Percentiles rank a stretch among this genome's conserved stretches.
Evolutionary conservation across 2,329 filamentous ascomycete genomes (phyloP).

Genomic region (Sphaerulina musiva): DNA sequence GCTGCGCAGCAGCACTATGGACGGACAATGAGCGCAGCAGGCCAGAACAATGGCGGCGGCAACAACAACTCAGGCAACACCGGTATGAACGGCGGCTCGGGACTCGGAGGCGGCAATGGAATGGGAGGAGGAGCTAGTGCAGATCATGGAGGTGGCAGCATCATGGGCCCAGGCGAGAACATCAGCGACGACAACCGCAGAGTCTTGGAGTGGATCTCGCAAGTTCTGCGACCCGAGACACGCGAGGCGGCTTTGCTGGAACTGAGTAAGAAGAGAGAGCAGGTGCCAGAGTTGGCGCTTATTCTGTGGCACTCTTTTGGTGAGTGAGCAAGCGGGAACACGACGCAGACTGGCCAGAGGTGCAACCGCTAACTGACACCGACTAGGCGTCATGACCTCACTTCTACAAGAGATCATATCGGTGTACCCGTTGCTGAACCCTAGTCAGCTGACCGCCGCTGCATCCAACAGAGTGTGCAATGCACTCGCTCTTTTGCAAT

Average conservation of each 20-base stretch:
- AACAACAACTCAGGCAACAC: constrained; percentile 13
- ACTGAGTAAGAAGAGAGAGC: constrained; percentile 96
- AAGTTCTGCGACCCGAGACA: constrained; percentile 78
- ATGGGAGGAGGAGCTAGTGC: constrained; percentile 16
- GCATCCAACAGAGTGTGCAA: constrained; percentile 97
- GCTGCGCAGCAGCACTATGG: constrained; percentile 34
- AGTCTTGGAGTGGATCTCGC: constrained; percentile 88
- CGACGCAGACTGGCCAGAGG: not conserved
- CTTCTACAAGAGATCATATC: constrained; percentile 97
- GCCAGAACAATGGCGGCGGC: constrained; percentile 31
- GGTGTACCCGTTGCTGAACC: constrained; percentile 92
- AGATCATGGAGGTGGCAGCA: constrained; percentile 25
- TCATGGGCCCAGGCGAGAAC: constrained; percentile 28
- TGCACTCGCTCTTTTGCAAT: constrained; percentile 88
- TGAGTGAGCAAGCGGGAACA: constrained; percentile 48
- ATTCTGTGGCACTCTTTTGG: constrained; percentile 99
- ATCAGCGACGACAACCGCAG: constrained; percentile 75
- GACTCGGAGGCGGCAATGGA: constrained; percentile 14
- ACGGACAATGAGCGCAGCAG: constrained; percentile 32
- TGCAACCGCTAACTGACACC: not conserved
- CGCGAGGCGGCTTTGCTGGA: constrained; percentile 88
- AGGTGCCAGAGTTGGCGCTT: constrained; percentile 90
- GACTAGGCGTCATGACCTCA: constrained; percentile 88
- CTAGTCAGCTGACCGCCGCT: constrained; percentile 93
- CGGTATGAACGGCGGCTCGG: constrained; percentile 16